Evolutionary conservation across 1,284 basidiomycete genomes (phyloP).

Genomic region (Phenoliferia sp.): DNA sequence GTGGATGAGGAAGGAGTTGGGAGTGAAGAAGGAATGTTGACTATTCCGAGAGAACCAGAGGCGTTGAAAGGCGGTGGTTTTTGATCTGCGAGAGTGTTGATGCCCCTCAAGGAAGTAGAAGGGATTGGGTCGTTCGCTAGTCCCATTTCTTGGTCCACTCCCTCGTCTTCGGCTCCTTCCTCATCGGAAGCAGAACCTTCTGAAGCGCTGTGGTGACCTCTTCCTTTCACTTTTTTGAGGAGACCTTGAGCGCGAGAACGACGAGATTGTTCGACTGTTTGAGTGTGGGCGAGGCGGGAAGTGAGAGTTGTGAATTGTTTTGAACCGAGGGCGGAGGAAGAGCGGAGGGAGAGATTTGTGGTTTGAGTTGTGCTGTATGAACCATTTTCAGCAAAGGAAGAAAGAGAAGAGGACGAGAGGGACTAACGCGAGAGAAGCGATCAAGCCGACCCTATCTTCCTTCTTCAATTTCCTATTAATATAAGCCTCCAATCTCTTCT

Average conservation of each 20-base stretch:
- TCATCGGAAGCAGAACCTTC: not conserved
- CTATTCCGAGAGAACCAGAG: constrained; percentile 26
- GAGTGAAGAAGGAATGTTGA: constrained; percentile 5
- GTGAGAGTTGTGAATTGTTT: constrained; percentile 58
- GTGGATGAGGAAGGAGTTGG: constrained; percentile 13
- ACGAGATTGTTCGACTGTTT: constrained; percentile 16
- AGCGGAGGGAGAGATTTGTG: constrained; percentile 59
- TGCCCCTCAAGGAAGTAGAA: not conserved
- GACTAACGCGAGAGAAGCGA: constrained; percentile 71
- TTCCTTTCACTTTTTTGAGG: constrained; percentile 20
- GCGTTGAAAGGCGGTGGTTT: constrained; percentile 25
- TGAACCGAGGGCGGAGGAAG: constrained; percentile 72
- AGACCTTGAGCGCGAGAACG: constrained; percentile 17
- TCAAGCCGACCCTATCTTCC: constrained; percentile 65
- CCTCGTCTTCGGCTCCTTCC: constrained; percentile 3
- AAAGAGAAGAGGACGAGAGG: not conserved
- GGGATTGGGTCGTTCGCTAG: constrained; percentile 1
- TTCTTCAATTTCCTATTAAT: constrained; percentile 83
- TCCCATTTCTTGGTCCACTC: constrained; percentile 11
- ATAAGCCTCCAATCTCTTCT: constrained; percentile 74
- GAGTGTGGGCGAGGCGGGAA: constrained; percentile 48
- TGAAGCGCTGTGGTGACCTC: constrained; percentile 15
- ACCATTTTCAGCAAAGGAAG: not conserved
- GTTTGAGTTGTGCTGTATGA: constrained; percentile 73
- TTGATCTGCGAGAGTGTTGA: not conserved